Evolutionary conservation across 2,329 filamentous ascomycete species (phyloP), one percentile per base, ranked within the genome.

Genomic region (Cryphonectria parasitica): DNA sequence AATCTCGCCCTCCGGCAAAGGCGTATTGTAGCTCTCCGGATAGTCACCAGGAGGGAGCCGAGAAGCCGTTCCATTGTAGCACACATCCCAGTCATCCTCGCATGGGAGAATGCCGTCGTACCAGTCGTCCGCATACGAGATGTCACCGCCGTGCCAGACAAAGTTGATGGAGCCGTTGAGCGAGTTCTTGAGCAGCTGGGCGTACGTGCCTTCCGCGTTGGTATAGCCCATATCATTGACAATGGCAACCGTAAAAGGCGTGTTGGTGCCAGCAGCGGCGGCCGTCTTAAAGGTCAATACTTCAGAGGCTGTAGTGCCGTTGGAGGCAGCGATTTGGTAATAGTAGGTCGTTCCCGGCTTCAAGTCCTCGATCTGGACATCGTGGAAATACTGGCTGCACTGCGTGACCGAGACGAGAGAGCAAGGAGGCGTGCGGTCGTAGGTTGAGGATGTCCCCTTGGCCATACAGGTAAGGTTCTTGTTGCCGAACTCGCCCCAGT

Each of bases 221-320:
- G 83, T 86, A 77, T 86, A 86, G 10, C 85, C 85, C 85, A 87
- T 86, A 71, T 87, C 85, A 72, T 85, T 85, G 54, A 87, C 72
- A 1, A 87, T 81, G 28, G 83, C 84, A 19, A 86, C 77, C 6
- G 78, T 79, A 75, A 87, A 86, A 15, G 78, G 74, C 6, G 75
- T 78, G 0, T 73, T 69, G 71, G 84, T 80, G 65, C 85, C 85
- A 36, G 82, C 80, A 10, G 79, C 79, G 2, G 78, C 80, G 31
- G 83, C 81, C 2, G 84, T 86, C 28, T 77, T 83, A 79, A 87
- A 86, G 73, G 75, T 82, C 69, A 85, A 74, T 22, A 84, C 77
- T 0, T 82, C 78, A 2, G 85, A 86, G 54, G 78, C 77, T 2
- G 84, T 86, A 3, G 84, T 87, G 39, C 84, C 84, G 73, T 86